Evolutionary conservation across 2,329 filamentous ascomycete species (phyloP).

Genomic region (Fusarium mundagurra): DNA sequence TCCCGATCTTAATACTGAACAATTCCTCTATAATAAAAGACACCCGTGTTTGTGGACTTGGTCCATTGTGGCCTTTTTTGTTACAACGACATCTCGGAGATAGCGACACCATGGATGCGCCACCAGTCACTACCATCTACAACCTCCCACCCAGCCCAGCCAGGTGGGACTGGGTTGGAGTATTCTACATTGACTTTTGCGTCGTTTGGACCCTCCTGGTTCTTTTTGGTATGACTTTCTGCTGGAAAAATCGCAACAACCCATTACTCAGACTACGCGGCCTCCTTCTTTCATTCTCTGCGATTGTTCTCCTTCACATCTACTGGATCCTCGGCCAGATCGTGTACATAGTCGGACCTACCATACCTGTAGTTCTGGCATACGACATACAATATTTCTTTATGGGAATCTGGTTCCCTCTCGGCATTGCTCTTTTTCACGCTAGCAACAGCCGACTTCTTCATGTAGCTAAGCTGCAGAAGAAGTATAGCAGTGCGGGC

Average conservation of each 20-base stretch:
- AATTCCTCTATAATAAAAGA: neutral
- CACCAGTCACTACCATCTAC: neutral
- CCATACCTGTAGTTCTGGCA: neutral
- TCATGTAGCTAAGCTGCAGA: neutral
- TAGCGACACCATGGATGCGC: neutral
- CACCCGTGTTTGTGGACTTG: rapidly evolving
- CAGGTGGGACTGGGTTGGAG: neutral
- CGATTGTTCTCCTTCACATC: neutral
- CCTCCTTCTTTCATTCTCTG: neutral
- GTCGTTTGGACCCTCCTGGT: neutral
- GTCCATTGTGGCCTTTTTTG: neutral
- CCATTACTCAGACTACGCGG: neutral
- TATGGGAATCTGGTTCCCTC: neutral
- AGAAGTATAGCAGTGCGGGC: neutral
- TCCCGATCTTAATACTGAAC: neutral
- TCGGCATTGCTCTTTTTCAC: neutral
- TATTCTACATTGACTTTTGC: neutral
- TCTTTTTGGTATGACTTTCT: neutral
- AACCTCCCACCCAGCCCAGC: neutral
- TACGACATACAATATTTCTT: neutral
- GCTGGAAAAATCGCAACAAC: neutral
- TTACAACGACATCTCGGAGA: rapidly evolving
- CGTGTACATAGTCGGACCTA: neutral
- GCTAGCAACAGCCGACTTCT: neutral
- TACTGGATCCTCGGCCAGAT: neutral